Base-by-base conservation (phyloP, 2,329 filamentous ascomycete species). In the Phialophora tarda region DNA sequence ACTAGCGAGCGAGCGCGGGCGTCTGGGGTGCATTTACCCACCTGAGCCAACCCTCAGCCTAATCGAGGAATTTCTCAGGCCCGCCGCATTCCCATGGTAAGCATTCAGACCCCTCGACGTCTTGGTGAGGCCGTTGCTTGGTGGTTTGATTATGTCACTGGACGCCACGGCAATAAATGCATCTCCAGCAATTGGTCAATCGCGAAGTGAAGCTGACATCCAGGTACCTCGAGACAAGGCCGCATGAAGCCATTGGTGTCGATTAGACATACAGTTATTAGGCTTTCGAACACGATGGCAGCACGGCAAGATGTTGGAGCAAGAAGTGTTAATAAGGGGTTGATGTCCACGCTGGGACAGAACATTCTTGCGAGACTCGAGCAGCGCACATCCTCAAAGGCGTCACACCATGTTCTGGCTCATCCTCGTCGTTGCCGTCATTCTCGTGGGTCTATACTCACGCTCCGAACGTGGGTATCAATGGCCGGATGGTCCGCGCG, bases 401-500 rank as follows among this genome's bases (percentile, higher is more conserved):
- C n/a, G 10, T n/a, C 21, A 21, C 28, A 53, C 47, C 26, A 59
- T 64, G 62, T 28, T 57, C 23, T 59, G 44, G 41, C 50, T 26
- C 28, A n/a, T 58, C 24, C 11, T 26, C 23, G 21, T 26, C 17
- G 21, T 59, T 17, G 28, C 28, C 12, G 23, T 47, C 8, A 5
- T 64, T 21, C 30, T 44, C 7, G 21, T 59, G 26, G 51, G 30
- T 24, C 55, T 64, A 7, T 64, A 59, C 30, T 12, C 24, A 14
- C 6, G 23, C 1, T 59, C 50, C 8, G 32, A 28, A 26, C 30
- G 30, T 8, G 38, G 30, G 6, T 7, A 10, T 1, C 30, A 59
- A 28, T 56, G 53, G 47, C 62, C 62, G 7, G 51, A 64, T 24
- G 62, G 62, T 2, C 62, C 62, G 53, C 44, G 55, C 23, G 56